phyloP scores from a whole-genome alignment of 176 grass and related monocot species.

The Oryza glumipatula region DNA sequence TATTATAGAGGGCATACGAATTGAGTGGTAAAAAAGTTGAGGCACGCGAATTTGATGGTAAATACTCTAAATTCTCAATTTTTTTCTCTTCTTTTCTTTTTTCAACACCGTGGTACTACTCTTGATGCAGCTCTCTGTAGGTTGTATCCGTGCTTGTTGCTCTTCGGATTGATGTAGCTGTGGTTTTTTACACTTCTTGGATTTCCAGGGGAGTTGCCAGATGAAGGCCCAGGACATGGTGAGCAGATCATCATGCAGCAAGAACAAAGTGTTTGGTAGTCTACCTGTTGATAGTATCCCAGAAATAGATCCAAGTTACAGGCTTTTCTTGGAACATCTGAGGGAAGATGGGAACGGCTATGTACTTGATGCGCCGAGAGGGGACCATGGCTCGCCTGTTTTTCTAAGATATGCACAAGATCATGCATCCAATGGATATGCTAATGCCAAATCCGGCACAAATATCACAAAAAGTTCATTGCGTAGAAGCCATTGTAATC shows the following conservation, averaged over 20 bases:
- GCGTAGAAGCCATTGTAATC: not conserved
- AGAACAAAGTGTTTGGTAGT: slow-evolving; percentile 17
- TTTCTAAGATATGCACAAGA: slow-evolving; percentile 49
- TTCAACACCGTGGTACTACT: too few species aligned
- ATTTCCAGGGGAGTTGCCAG: slow-evolving; percentile 11
- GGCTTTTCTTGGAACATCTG: slow-evolving; percentile 53
- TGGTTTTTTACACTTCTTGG: too few species aligned
- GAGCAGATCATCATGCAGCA: not conserved
- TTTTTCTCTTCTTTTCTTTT: too few species aligned
- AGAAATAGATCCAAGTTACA: slow-evolving; percentile 54
- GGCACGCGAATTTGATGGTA: too few species aligned
- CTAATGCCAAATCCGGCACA: not conserved
- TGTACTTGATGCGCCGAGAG: slow-evolving; percentile 30
- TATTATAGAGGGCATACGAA: too few species aligned
- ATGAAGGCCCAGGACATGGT: slow-evolving; percentile 32
- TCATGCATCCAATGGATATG: not conserved
- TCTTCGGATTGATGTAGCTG: too few species aligned
- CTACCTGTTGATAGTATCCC: not conserved
- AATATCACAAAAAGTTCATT: not conserved
- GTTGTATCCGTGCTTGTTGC: too few species aligned
- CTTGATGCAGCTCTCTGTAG: too few species aligned
- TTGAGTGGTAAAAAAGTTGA: too few species aligned
- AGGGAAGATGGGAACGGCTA: slow-evolving; percentile 35
- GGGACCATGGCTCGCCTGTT: slow-evolving; percentile 45
- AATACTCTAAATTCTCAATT: too few species aligned